A percentile compares a stretch with the other conserved stretches of the same genome.
Conservation (phyloP, 345 rosid genomes). For the Moricandia arvensis region DNA sequence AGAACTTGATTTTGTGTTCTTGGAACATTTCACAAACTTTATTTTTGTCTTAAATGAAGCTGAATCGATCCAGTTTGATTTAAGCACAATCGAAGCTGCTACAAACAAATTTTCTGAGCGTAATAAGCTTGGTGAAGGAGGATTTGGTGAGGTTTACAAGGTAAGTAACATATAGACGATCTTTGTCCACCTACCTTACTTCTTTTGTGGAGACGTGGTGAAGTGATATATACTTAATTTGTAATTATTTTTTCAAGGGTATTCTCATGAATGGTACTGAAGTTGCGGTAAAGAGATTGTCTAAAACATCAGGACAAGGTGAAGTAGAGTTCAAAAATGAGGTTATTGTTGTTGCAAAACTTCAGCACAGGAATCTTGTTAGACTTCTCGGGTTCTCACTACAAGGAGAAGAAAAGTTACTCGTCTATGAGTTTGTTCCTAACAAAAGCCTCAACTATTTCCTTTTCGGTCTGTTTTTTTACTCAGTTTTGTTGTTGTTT, state of each 20-base stretch:
- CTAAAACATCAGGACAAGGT: constrained; percentile 22
- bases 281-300: constrained; percentile 25
- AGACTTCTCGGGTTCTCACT: constrained; percentile 47
- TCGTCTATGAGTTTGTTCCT: constrained; percentile 32
- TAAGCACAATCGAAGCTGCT: constrained; percentile 44
- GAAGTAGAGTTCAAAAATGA: constrained; percentile 19
- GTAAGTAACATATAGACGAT: background rate
- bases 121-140: constrained; percentile 47
- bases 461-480: background rate
- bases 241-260: background rate
- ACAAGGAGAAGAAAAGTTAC: constrained; percentile 41
- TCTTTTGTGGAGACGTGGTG: background rate
- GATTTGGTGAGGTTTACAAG: constrained; percentile 45
- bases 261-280: background rate
- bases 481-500: background rate
- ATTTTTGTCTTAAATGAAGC: constrained; percentile 30
- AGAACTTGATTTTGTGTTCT: background rate
- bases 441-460: constrained; percentile 30
- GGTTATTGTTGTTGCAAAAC: constrained; percentile 35
- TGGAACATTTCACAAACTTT: constrained; percentile 12
- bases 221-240: background rate
- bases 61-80: constrained; percentile 51
- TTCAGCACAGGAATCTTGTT: constrained; percentile 52
- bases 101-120: constrained; percentile 45
- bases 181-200: background rate